A percentile compares a stretch with the other conserved stretches of the same genome.
phyloP scores from a whole-genome alignment of 1,284 basidiomycete genomes.

The Pseudomicrostroma phylloplanum region DNA sequence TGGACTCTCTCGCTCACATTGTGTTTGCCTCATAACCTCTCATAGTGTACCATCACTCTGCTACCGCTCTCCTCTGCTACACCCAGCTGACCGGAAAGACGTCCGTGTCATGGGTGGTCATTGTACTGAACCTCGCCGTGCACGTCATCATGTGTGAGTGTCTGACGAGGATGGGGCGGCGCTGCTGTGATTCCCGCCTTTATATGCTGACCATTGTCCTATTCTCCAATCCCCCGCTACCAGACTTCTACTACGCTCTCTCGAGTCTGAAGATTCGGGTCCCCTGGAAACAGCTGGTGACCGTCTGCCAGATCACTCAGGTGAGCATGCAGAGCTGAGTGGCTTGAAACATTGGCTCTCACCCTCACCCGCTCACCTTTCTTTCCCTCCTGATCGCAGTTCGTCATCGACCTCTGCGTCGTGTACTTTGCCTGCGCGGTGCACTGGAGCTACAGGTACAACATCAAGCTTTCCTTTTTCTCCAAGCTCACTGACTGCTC shows the following conservation, averaged over 20 bases:
- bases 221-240: conserved; percentile 55
- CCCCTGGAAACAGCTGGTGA: conserved; percentile 88
- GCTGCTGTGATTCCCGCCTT: too few species aligned
- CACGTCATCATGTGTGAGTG: conserved; percentile 88
- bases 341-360: conserved; percentile 4
- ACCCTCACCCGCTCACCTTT: conserved; percentile 5
- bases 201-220: too few species aligned
- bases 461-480: neutral
- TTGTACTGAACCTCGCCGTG: conserved; percentile 82
- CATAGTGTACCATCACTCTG: conserved; percentile 85
- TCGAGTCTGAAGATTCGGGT: conserved; percentile 38
- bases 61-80: conserved; percentile 92
- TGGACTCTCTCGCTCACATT: too few species aligned
- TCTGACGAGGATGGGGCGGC: conserved; percentile 58
- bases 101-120: conserved; percentile 85
- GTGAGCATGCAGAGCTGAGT: conserved; percentile 11
- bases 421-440: conserved; percentile 33
- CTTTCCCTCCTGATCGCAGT: conserved; percentile 11
- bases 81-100: conserved; percentile 75
- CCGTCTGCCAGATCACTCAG: conserved; percentile 78
- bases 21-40: too few species aligned
- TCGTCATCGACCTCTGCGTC: conserved; percentile 27
- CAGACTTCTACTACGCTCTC: conserved; percentile 44
- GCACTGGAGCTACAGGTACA: conserved; percentile 27
- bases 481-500: conserved; percentile 65